These are phyloP conservation scores for Acer yangbiense DNA, from an alignment of 345 rosid species.

Conservation along the genomic window DNA sequence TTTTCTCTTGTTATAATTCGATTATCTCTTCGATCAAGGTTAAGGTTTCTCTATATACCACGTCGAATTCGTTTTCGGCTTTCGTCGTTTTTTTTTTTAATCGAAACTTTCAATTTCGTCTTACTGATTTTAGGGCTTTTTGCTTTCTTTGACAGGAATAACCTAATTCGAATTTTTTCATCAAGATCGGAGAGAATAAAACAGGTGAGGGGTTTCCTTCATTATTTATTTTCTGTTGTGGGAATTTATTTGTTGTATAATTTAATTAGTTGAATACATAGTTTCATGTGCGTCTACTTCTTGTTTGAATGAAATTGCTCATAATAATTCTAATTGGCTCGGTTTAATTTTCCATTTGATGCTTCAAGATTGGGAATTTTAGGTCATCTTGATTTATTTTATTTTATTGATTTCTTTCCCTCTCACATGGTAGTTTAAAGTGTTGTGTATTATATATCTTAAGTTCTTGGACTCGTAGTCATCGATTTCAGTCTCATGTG, in stretches of 20 bases:
- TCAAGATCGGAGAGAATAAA: constrained; percentile 25
- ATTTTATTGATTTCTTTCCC: too few relatives aligned
- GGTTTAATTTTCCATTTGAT: neutral
- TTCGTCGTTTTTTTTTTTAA: neutral
- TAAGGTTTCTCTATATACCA: neutral
- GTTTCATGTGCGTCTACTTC: neutral
- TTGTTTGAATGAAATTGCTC: neutral
- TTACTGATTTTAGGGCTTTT: constrained; percentile 16
- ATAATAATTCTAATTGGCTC: neutral
- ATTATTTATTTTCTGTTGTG: neutral
- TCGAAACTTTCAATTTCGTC: neutral
- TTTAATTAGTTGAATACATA: neutral
- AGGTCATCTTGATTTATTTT: too few relatives aligned
- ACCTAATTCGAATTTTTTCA: constrained; percentile 22
- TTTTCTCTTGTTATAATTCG: constrained; percentile 11
- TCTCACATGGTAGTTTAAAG: neutral
- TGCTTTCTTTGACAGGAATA: constrained; percentile 20
- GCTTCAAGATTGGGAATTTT: constrained; percentile 1
- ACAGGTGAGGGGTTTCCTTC: constrained; percentile 22
- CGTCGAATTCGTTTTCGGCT: too few relatives aligned
- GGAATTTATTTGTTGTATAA: too few relatives aligned
- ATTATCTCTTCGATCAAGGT: constrained; percentile 12
- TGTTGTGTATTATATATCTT: neutral
- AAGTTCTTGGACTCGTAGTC: neutral
- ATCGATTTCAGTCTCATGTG: neutral